A percentile compares a stretch with the other conserved stretches of the same genome.
These are phyloP conservation scores for Diddensiella transvaalensis DNA, from an alignment of 805 yeast species.

Conservation along the genomic window DNA sequence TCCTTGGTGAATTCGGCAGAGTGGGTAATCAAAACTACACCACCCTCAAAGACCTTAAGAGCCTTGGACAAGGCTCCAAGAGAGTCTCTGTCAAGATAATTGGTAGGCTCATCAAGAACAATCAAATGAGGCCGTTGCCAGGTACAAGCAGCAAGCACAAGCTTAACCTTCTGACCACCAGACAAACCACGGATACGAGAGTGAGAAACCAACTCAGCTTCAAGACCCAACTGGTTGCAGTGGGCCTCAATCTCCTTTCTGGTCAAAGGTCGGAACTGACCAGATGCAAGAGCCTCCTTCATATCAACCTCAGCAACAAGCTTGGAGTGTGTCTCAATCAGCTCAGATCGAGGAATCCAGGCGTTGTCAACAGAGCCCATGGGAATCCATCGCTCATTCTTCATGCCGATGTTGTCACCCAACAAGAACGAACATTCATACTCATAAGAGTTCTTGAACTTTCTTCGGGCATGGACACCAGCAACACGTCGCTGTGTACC, in stretches of 20 bases:
- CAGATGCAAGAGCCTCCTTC: slow-evolving; percentile 99
- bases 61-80: slow-evolving; percentile 99
- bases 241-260: slow-evolving; percentile 99
- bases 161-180: slow-evolving; percentile 99
- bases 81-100: slow-evolving; percentile 98
- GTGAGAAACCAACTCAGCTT: slow-evolving; percentile 98
- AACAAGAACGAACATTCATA: slow-evolving; percentile 96
- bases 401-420: slow-evolving; percentile 99
- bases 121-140: slow-evolving; percentile 99
- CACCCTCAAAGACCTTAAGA: slow-evolving; percentile 98
- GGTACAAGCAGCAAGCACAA: slow-evolving; percentile 99
- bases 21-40: slow-evolving; percentile 99
- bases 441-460: slow-evolving; percentile 99
- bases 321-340: slow-evolving; percentile 95
- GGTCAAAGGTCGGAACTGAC: slow-evolving; percentile 99
- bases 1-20: slow-evolving; percentile 99
- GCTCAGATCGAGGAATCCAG: slow-evolving; percentile 99
- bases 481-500: slow-evolving; percentile 97
- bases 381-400: slow-evolving; percentile 99
- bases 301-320: slow-evolving; percentile 99
- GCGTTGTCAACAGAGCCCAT: slow-evolving; percentile 99
- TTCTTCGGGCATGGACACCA: slow-evolving; percentile 94
- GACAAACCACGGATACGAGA: slow-evolving; percentile 99
- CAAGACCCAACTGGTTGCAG: slow-evolving; percentile 98
- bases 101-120: slow-evolving; percentile 99